Evolutionary conservation across 148 eudicot species (phyloP).

Genomic region (Rhododendron henanense): DNA sequence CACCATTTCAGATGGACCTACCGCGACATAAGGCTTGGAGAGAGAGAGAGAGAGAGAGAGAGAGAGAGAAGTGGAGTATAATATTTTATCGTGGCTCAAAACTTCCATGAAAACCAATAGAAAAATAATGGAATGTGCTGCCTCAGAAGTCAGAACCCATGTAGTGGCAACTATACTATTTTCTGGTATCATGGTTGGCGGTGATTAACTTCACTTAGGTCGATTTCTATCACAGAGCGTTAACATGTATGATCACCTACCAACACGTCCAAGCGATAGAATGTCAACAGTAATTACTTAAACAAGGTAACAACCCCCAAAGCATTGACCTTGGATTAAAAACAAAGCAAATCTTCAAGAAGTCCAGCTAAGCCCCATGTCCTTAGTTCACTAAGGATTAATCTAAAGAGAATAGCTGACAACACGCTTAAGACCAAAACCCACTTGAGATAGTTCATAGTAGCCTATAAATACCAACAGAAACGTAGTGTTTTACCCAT

Average conservation of each 20-base stretch:
- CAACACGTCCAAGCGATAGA: neutral
- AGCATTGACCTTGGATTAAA: conserved; percentile 17
- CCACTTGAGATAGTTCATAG: neutral
- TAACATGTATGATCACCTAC: no score
- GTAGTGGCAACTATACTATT: neutral
- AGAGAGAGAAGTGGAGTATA: neutral
- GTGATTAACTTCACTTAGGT: neutral
- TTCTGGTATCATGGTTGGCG: neutral
- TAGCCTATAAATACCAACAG: conserved; percentile 3
- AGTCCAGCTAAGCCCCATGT: neutral
- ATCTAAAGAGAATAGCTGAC: neutral
- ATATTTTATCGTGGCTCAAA: neutral
- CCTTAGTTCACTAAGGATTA: neutral
- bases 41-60: neutral
- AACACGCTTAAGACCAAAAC: neutral
- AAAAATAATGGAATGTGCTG: neutral
- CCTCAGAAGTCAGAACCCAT: neutral
- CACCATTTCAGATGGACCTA: neutral
- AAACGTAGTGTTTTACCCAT: neutral
- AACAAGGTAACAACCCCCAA: conserved; percentile 10
- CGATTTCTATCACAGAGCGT: neutral
- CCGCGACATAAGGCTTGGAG: neutral
- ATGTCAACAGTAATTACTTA: neutral
- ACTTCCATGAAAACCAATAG: neutral
- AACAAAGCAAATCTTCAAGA: neutral